Evolutionary conservation across 73 alveolate species (phyloP).

Genomic region (Paramecium tetraurelia): DNA sequence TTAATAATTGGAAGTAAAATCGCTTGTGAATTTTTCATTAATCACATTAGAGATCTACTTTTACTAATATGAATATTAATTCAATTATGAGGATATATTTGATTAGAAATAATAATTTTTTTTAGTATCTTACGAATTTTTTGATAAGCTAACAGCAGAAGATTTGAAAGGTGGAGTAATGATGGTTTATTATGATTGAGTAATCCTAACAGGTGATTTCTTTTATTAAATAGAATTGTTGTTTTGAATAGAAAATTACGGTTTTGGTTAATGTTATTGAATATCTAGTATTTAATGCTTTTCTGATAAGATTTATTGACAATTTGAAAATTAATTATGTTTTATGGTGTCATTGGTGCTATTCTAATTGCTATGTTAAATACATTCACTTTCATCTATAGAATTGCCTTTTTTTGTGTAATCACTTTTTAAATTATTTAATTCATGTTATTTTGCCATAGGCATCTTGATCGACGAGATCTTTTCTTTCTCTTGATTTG

Average conservation of each 20-base stretch:
- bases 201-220: background rate
- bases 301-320: background rate
- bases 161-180: background rate
- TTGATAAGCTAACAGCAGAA: background rate
- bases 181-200: background rate
- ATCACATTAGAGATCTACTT: background rate
- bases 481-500: background rate
- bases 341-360: background rate
- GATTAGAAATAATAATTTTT: background rate
- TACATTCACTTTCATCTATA: conserved; percentile 7
- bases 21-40: background rate
- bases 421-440: background rate
- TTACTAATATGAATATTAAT: background rate
- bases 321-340: background rate
- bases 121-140: background rate
- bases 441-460: background rate
- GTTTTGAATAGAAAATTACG: background rate
- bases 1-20: background rate
- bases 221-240: background rate
- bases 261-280: background rate
- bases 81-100: background rate
- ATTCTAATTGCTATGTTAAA: background rate
- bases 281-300: background rate
- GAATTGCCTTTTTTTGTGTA: background rate
- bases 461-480: background rate